Evolutionary conservation across 2,329 filamentous ascomycete species (phyloP).

Genomic region (Sphaerostilbella broomeana): DNA sequence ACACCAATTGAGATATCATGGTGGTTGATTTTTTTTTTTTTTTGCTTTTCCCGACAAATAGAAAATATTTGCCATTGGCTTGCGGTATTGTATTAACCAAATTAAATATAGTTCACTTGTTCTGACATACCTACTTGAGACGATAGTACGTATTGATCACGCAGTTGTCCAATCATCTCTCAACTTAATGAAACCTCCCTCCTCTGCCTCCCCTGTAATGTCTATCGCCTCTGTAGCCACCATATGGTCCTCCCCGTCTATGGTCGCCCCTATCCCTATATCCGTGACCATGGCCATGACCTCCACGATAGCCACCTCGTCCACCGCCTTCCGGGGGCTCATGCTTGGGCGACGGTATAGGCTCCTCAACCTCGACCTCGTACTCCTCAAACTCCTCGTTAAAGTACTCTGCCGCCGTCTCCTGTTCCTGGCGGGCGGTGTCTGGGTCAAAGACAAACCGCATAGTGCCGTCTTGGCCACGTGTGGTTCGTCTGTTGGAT

Average conservation of each 20-base stretch:
- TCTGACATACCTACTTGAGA: no score
- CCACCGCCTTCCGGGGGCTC: conserved; percentile 14
- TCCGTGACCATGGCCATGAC: conserved; percentile 15
- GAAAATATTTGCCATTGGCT: no score
- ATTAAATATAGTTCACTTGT: no score
- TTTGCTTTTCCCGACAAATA: no score
- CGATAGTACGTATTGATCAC: no score
- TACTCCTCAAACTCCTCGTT: conserved; percentile 70
- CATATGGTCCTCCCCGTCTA: conserved; percentile 28
- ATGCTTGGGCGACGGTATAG: conserved; percentile 29
- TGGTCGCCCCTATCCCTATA: conserved; percentile 28
- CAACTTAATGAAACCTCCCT: conserved; percentile 25
- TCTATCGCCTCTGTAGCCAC: conserved; percentile 29
- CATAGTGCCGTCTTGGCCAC: conserved; percentile 64
- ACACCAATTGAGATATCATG: conserved; percentile 5
- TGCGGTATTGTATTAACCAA: no score
- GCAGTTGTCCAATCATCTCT: not conserved
- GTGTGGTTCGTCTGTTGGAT: conserved; percentile 26
- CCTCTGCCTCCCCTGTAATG: conserved; percentile 29
- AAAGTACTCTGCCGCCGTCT: conserved; percentile 61
- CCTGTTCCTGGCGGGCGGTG: conserved; percentile 64
- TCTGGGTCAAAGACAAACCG: conserved; percentile 84
- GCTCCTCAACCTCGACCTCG: conserved; percentile 69
- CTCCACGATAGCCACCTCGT: conserved; percentile 23
- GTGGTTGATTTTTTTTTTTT: conserved; percentile 6